A percentile compares a stretch with the other conserved stretches of the same genome.
phyloP scores from a whole-genome alignment of 148 eudicot genomes.

The Drosera capensis region DNA sequence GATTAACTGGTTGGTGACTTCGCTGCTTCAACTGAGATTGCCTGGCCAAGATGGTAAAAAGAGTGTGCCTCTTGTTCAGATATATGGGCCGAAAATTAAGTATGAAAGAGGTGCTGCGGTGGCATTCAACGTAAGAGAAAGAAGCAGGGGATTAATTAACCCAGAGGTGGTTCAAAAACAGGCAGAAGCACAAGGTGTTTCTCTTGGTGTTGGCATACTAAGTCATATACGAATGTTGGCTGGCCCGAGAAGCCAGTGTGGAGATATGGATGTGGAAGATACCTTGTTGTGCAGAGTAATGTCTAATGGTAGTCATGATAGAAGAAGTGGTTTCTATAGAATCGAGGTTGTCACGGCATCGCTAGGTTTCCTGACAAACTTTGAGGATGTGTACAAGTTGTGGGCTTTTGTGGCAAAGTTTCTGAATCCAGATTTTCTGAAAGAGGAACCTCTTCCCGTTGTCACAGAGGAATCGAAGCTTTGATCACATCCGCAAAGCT shows the following conservation, averaged over 20 bases:
- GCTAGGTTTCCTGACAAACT: conserved; percentile 69
- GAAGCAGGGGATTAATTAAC: conserved; percentile 43
- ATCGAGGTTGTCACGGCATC: conserved; percentile 93
- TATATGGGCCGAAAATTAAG: conserved; percentile 90
- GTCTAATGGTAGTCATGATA: conserved; percentile 40
- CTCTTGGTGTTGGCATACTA: conserved; percentile 78
- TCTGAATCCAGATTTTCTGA: conserved; percentile 51
- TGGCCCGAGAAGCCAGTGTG: conserved; percentile 31
- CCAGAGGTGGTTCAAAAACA: conserved; percentile 76
- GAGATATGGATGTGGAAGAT: conserved; percentile 39
- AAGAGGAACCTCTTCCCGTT: conserved; percentile 42
- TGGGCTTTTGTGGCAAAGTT: conserved; percentile 92
- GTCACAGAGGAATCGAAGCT: conserved; percentile 47
- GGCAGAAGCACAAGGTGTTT: conserved; percentile 65
- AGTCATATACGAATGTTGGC: conserved; percentile 57
- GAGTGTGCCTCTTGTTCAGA: conserved; percentile 46
- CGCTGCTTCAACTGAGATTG: conserved; percentile 58
- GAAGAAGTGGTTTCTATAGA: conserved; percentile 57
- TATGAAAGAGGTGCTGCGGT: conserved; percentile 95
- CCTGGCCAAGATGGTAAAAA: conserved; percentile 26
- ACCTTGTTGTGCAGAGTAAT: conserved; percentile 65
- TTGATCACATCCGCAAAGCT: conserved; percentile 4
- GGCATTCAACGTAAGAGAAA: conserved; percentile 75
- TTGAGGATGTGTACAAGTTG: conserved; percentile 79
- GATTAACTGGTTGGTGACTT: conserved; percentile 90